phyloP scores from a whole-genome alignment of 2,329 filamentous ascomycete species.

The Cytospora schulzeri region DNA sequence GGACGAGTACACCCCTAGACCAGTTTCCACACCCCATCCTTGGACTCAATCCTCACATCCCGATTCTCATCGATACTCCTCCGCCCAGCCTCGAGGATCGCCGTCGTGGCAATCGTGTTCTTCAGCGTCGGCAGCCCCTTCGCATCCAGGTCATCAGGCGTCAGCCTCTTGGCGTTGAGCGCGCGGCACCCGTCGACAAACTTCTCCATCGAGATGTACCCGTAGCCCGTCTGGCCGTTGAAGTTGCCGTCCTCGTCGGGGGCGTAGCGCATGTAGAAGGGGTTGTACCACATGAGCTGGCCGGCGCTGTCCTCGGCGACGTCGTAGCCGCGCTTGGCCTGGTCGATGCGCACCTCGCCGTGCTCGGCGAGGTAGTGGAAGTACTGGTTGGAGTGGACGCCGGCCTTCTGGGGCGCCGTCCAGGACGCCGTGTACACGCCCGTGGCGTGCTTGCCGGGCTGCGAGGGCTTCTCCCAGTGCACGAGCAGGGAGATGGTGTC shows the following conservation, averaged over 20 bases:
- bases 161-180: conserved; percentile 73
- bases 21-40: conserved; percentile 69
- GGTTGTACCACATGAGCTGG: conserved; percentile 84
- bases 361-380: conserved; percentile 89
- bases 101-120: conserved; percentile 90
- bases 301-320: conserved; percentile 78
- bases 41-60: conserved; percentile 71
- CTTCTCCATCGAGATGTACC: conserved; percentile 93
- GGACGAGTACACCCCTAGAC: conserved; percentile 38
- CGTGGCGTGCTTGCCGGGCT: conserved; percentile 72
- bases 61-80: conserved; percentile 81
- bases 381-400: conserved; percentile 96
- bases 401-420: conserved; percentile 90
- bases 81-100: conserved; percentile 85
- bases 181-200: conserved; percentile 85
- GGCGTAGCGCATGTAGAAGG: conserved; percentile 94
- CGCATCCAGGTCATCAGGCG: conserved; percentile 74
- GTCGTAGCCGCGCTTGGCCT: conserved; percentile 93
- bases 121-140: conserved; percentile 81
- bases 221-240: conserved; percentile 85
- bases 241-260: conserved; percentile 96
- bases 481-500: conserved; percentile 92
- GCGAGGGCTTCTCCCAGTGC: conserved; percentile 77
- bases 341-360: conserved; percentile 87
- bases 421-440: conserved; percentile 92